These are phyloP conservation scores for Wallacemonas sp. DNA, from an alignment of 208 protist genomes.

Conservation along the genomic window DNA sequence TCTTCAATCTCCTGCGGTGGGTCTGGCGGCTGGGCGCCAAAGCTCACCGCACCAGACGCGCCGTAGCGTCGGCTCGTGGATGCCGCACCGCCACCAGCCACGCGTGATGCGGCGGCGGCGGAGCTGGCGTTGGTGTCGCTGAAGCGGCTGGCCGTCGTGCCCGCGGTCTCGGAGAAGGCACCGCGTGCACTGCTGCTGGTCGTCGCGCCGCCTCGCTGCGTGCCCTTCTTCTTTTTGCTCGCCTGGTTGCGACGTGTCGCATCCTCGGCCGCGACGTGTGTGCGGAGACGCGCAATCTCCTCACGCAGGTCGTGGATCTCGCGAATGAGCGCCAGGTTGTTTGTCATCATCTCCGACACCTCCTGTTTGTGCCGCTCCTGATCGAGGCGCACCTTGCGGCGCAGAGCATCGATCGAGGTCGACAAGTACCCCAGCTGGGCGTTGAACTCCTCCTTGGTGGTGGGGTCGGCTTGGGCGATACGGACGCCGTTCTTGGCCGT, in stretches of 20 bases:
- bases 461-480: conserved; percentile 61
- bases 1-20: conserved; percentile 69
- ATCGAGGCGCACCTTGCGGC: conserved; percentile 90
- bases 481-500: conserved; percentile 62
- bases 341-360: conserved; percentile 93
- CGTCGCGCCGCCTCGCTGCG: too few species aligned
- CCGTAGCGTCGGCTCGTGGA: neutral
- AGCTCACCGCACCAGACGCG: neutral
- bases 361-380: conserved; percentile 89
- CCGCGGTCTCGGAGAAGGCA: neutral
- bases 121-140: conserved; percentile 5
- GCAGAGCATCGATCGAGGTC: conserved; percentile 91
- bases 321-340: conserved; percentile 94
- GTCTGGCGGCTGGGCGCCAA: conserved; percentile 29
- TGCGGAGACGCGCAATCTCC: conserved; percentile 84
- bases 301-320: conserved; percentile 95
- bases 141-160: neutral
- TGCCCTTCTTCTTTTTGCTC: neutral
- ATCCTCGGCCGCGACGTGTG: conserved; percentile 61
- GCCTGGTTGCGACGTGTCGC: conserved; percentile 21
- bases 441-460: conserved; percentile 89
- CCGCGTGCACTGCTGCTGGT: too few species aligned
- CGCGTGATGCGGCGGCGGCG: neutral
- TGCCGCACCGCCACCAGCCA: too few species aligned
- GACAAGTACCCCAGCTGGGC: conserved; percentile 92